Evolutionary conservation across 129 eudicot genomes (phyloP).

Genomic region (Flaveria robusta): DNA sequence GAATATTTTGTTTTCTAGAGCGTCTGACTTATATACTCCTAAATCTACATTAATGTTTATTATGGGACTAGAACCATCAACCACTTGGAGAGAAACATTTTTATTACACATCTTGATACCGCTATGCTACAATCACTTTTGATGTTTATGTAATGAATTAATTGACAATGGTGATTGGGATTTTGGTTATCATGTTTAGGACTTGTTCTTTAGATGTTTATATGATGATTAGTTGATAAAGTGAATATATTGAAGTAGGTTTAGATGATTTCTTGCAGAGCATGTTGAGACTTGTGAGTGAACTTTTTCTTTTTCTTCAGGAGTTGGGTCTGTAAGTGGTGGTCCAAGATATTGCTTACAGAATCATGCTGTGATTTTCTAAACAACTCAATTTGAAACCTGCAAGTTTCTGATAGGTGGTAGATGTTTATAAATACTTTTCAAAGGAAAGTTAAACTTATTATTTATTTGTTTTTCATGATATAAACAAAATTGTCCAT

Average conservation of each 20-base stretch:
- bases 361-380: slow-evolving; percentile 6
- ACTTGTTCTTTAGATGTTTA: neutral
- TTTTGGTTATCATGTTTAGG: neutral
- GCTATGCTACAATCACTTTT: too few relatives aligned
- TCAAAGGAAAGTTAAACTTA: too few relatives aligned
- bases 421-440: too few relatives aligned
- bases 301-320: slow-evolving; percentile 19
- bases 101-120: too few relatives aligned
- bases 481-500: too few relatives aligned
- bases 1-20: neutral
- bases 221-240: neutral
- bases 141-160: too few relatives aligned
- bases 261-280: slow-evolving; percentile 1
- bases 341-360: slow-evolving; percentile 31
- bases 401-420: too few relatives aligned
- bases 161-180: neutral
- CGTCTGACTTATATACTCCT: too few relatives aligned
- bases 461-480: too few relatives aligned
- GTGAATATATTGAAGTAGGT: slow-evolving; percentile 20
- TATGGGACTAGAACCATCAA: too few relatives aligned
- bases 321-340: slow-evolving; percentile 11
- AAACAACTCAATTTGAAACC: neutral
- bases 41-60: neutral
- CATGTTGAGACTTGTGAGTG: slow-evolving; percentile 15
- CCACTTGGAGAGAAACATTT: too few relatives aligned